phyloP scores from a whole-genome alignment of 192 early-diverging fungal genomes.

The Coemansia sp. region DNA sequence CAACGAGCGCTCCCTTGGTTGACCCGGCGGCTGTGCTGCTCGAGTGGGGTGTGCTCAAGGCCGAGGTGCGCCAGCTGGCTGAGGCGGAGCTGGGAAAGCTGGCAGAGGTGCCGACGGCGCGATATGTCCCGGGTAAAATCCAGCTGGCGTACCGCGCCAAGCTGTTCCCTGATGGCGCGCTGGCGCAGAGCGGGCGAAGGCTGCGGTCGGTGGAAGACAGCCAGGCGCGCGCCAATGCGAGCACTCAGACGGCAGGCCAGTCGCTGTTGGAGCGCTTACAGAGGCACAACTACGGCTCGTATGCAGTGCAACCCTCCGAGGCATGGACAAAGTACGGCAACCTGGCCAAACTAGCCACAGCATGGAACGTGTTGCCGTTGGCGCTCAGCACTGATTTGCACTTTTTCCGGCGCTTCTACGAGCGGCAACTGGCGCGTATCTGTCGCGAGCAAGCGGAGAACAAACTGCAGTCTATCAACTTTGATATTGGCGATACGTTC shows the following conservation, averaged over 20 bases:
- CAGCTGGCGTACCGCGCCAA: slow-evolving; percentile 33
- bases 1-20: slow-evolving; percentile 16
- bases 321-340: slow-evolving; percentile 20
- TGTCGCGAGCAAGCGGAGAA: slow-evolving; percentile 53
- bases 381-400: slow-evolving; percentile 40
- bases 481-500: slow-evolving; percentile 52
- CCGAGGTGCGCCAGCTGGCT: slow-evolving; percentile 14
- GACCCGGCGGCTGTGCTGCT: slow-evolving; percentile 7
- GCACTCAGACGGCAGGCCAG: not conserved
- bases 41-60: slow-evolving; percentile 43
- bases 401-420: slow-evolving; percentile 40
- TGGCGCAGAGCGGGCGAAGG: slow-evolving; percentile 40
- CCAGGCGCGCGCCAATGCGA: slow-evolving; percentile 3
- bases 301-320: not conserved
- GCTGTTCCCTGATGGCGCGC: slow-evolving; percentile 24
- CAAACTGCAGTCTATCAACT: slow-evolving; percentile 49
- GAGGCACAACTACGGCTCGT: not conserved
- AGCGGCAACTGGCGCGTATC: slow-evolving; percentile 47
- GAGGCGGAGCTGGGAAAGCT: not conserved
- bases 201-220: slow-evolving; percentile 32
- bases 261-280: not conserved
- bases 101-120: not conserved
- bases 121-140: slow-evolving; percentile 23
- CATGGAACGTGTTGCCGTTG: slow-evolving; percentile 51
- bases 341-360: slow-evolving; percentile 34